Evolutionary conservation across 768 basidiomycete species (phyloP).

Genomic region (Crepidotus variabilis): DNA sequence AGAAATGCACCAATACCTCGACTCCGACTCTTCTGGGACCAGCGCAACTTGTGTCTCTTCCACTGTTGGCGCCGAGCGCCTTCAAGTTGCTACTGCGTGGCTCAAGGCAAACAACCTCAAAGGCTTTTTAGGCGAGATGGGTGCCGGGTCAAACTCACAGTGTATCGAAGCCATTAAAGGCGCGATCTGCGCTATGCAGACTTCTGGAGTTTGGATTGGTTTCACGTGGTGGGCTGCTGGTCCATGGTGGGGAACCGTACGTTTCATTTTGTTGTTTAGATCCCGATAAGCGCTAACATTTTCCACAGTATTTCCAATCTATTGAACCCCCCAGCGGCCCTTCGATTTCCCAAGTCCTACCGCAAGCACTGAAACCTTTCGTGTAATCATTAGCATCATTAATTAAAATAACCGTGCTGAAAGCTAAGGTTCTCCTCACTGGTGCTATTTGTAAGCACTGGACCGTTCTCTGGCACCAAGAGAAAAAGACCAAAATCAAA

Average conservation of each 20-base stretch:
- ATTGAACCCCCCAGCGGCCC: conserved; percentile 59
- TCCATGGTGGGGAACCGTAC: conserved; percentile 55
- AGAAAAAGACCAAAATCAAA: too few species aligned
- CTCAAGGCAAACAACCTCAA: conserved; percentile 55
- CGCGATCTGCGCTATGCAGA: conserved; percentile 57
- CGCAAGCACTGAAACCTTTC: conserved; percentile 54
- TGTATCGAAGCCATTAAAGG: conserved; percentile 50
- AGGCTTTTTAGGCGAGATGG: conserved; percentile 64
- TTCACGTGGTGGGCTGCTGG: conserved; percentile 58
- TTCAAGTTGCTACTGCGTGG: conserved; percentile 55
- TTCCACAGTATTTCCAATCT: conserved; percentile 48
- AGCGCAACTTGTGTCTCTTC: conserved; percentile 49
- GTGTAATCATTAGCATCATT: conserved; percentile 30
- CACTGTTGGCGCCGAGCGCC: conserved; percentile 56
- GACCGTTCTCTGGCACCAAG: too few species aligned
- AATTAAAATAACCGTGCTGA: too few species aligned
- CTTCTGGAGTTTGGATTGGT: conserved; percentile 56
- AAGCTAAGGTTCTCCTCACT: too few species aligned
- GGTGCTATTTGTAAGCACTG: too few species aligned
- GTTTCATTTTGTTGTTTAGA: conserved; percentile 18
- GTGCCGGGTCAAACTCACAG: conserved; percentile 42
- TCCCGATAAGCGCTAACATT: neutral
- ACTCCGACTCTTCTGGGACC: conserved; percentile 60
- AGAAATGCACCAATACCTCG: conserved; percentile 74
- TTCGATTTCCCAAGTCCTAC: conserved; percentile 50